Percentiles rank a stretch among this genome's conserved stretches.
These are phyloP conservation scores for Neofusicoccum parvum DNA, from an alignment of 2,329 filamentous ascomycete genomes.

Conservation along the genomic window DNA sequence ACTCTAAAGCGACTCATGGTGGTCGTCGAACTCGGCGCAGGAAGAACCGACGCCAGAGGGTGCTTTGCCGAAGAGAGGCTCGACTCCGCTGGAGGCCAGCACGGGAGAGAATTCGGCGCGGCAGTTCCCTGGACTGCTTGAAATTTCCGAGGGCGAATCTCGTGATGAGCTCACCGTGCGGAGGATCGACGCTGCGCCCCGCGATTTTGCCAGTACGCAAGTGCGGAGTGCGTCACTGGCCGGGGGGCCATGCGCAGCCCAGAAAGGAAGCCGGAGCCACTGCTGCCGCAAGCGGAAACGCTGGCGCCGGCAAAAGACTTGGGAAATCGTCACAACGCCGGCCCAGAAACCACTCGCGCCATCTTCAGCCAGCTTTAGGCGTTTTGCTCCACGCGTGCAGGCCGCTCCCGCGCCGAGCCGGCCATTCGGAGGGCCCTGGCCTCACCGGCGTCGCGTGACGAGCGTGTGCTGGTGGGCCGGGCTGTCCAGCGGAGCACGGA, in stretches of 20 bases:
- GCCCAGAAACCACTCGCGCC: not conserved
- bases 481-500: not conserved
- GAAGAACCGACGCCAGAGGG: not conserved
- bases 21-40: not conserved
- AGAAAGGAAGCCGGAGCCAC: constrained; percentile 1
- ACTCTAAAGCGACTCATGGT: not conserved
- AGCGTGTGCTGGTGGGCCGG: not conserved
- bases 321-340: not conserved
- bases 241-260: not conserved
- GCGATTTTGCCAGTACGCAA: not conserved
- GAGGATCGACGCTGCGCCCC: constrained; percentile 12
- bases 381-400: not conserved
- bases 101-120: not conserved
- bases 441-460: not conserved
- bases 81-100: not conserved
- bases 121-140: not conserved
- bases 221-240: constrained; percentile 5
- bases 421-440: not conserved
- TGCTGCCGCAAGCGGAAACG: not conserved
- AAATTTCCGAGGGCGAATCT: not conserved
- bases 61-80: not conserved
- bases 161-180: not conserved
- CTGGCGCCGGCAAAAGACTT: not conserved
- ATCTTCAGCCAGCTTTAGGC: not conserved
- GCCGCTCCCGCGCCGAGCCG: not conserved